Conservation (phyloP, 2,329 filamentous ascomycete genomes). For the Penicillium frequentans region DNA sequence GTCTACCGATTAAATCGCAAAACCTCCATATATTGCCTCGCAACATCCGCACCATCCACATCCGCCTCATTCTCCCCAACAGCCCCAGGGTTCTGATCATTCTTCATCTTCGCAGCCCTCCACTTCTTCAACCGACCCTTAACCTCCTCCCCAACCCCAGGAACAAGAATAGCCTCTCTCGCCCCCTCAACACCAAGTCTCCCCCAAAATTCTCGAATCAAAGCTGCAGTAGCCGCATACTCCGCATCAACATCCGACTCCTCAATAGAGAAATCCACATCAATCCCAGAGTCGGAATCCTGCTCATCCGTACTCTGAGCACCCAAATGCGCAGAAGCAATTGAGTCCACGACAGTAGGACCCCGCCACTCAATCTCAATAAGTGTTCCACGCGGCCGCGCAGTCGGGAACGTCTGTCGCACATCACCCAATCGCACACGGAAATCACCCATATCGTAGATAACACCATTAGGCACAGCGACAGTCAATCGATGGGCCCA, state of each 20-base stretch:
- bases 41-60: slow-evolving; percentile 41
- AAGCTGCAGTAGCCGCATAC: slow-evolving; percentile 31
- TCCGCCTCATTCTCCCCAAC: slow-evolving; percentile 31
- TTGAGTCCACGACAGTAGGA: slow-evolving; percentile 33
- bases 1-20: slow-evolving; percentile 42
- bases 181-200: slow-evolving; percentile 38
- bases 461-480: slow-evolving; percentile 34
- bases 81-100: slow-evolving; percentile 7
- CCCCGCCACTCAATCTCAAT: slow-evolving; percentile 47
- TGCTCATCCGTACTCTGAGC: neutral
- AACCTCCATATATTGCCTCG: slow-evolving; percentile 48
- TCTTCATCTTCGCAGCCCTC: slow-evolving; percentile 18
- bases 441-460: slow-evolving; percentile 46
- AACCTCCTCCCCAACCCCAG: slow-evolving; percentile 40
- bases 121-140: slow-evolving; percentile 30
- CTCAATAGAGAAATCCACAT: slow-evolving; percentile 30
- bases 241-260: slow-evolving; percentile 42
- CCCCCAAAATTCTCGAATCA: slow-evolving; percentile 46
- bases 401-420: slow-evolving; percentile 40
- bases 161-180: slow-evolving; percentile 43
- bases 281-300: slow-evolving; percentile 27
- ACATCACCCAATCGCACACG: slow-evolving; percentile 45
- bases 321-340: slow-evolving; percentile 12
- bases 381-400: slow-evolving; percentile 41
- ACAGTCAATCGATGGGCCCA: slow-evolving; percentile 45